These are phyloP conservation scores for Microascus cirrosus DNA, from an alignment of 2,329 filamentous ascomycete species.

Conservation along the genomic window DNA sequence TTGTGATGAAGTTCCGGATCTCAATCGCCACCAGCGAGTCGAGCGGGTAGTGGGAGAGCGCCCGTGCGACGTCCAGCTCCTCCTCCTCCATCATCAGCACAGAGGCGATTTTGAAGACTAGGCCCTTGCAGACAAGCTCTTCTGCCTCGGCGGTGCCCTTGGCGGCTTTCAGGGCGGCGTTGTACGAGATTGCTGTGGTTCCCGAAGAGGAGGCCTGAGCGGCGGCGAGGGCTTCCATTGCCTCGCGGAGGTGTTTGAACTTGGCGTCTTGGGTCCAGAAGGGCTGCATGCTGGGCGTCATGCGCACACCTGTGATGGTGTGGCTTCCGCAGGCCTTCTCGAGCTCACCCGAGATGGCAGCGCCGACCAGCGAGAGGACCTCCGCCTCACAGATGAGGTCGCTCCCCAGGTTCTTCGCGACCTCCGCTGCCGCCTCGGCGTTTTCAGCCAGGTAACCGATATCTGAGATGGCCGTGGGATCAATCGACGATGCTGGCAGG, in stretches of 20 bases:
- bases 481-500: constrained; percentile 32
- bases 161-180: constrained; percentile 28
- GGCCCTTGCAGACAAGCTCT: constrained; percentile 12
- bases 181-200: constrained; percentile 25
- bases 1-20: constrained; percentile 31
- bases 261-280: constrained; percentile 45
- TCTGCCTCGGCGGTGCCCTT: constrained; percentile 31
- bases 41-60: not conserved
- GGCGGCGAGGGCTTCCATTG: constrained; percentile 24
- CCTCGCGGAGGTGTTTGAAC: constrained; percentile 35
- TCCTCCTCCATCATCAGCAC: constrained; percentile 14
- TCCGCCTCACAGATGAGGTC: constrained; percentile 39
- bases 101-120: constrained; percentile 18
- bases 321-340: constrained; percentile 31
- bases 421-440: constrained; percentile 27
- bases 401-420: constrained; percentile 36
- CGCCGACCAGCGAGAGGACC: constrained; percentile 39
- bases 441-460: constrained; percentile 39
- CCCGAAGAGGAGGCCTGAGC: constrained; percentile 17
- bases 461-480: constrained; percentile 39
- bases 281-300: constrained; percentile 31
- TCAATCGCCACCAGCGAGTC: constrained; percentile 29
- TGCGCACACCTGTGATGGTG: constrained; percentile 41
- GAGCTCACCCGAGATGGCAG: constrained; percentile 35
- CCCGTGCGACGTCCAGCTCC: not conserved